Conservation (phyloP, 2,329 filamentous ascomycete genomes). For the Ophiocordyceps australis region DNA sequence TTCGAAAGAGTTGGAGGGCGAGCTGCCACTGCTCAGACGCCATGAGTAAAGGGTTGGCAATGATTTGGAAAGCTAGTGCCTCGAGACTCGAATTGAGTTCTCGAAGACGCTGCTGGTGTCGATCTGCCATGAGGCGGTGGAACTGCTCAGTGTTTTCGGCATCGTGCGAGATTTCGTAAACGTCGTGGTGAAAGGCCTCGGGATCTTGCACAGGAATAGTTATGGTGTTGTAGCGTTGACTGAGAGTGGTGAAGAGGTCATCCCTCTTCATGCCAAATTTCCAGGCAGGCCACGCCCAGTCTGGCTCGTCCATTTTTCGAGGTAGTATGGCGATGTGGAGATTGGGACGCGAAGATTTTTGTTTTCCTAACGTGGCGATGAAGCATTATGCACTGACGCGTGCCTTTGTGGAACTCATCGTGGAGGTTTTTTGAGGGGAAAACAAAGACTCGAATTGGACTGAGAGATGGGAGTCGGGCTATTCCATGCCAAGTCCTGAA, state of each 20-base stretch:
- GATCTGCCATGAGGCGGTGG: slow-evolving; percentile 31
- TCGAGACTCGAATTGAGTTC: slow-evolving; percentile 38
- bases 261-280: slow-evolving; percentile 44
- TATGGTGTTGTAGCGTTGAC: slow-evolving; percentile 42
- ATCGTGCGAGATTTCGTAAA: slow-evolving; percentile 35
- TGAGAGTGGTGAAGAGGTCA: slow-evolving; percentile 37
- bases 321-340: no score
- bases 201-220: slow-evolving; percentile 37
- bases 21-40: slow-evolving; percentile 40
- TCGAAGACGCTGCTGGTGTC: slow-evolving; percentile 31
- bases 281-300: slow-evolving; percentile 38
- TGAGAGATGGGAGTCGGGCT: no score
- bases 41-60: slow-evolving; percentile 39
- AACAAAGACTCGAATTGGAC: no score
- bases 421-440: no score
- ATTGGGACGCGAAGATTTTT: no score
- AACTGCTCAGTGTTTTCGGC: slow-evolving; percentile 34
- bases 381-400: no score
- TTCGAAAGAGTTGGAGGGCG: slow-evolving; percentile 39
- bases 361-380: no score
- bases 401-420: no score
- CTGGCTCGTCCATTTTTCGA: slow-evolving; percentile 42
- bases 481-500: no score
- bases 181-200: slow-evolving; percentile 42
- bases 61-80: slow-evolving; percentile 40